Base-by-base conservation (phyloP, 129 eudicot genomes). In the Tagetes patula region DNA sequence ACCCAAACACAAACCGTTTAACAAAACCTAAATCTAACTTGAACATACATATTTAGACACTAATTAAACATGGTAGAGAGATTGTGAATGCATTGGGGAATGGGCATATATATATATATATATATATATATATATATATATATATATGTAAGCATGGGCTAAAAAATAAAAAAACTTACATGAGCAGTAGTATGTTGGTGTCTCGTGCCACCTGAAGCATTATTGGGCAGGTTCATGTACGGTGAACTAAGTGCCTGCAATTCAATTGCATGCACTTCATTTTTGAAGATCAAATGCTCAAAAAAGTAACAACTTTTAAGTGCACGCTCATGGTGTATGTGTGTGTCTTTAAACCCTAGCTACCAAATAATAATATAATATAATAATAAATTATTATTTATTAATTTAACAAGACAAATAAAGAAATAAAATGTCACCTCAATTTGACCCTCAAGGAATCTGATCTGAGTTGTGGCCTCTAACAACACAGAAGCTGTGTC, bases 401-500 rank as follows among this genome's bases (percentile, higher is more conserved):
- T 1, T 46, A 33, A 38, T 39, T 30, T 72, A 20, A 9, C 4
- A 79, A 38, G 30, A 66, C 20, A 74, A 27, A 10, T 5, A 79
- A 39, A 69, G 69, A 53, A 65, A 64, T 43, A 74, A 74, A 5
- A 70, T 69, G 75, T 75, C 79, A 91, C 97, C 97, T 88, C 84
- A 86, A 91, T 88, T 91, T 88, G 92, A 80, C 85, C 84, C 83
- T 88, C 96, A 79, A 91, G 91, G 96, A 82, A 88, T 91, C 97
- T 84, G 84, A 91, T 91, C 77, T 84, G 88, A 60, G 84, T 88
- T 78, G 90, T 91, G 80, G 97, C 92, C 78, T 91, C 97, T 82
- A 88, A 82, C 91, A 91, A 86, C 59, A 91, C 97, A 60, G 97
- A 91, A 50, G 97, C 97, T 60, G 97, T 91, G 88, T 91, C 97